Conservation (phyloP, 129 eudicot species). For the Apium graveolens region DNA sequence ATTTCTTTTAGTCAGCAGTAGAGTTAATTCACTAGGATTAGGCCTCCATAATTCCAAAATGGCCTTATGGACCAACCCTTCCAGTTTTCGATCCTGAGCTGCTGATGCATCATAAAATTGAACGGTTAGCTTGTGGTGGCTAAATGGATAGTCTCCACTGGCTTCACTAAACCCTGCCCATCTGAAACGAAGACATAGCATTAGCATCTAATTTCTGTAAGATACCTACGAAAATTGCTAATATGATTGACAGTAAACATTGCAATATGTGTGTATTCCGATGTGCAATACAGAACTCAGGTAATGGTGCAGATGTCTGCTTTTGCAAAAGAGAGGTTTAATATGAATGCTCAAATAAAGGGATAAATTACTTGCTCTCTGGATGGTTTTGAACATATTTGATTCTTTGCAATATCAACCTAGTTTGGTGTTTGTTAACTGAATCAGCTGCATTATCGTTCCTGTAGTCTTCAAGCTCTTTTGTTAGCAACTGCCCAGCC, state of each 20-base stretch:
- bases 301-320: background rate
- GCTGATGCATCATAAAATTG: conserved; percentile 91
- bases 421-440: conserved; percentile 88
- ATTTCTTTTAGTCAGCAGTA: conserved; percentile 55
- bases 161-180: conserved; percentile 96
- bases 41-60: conserved; percentile 95
- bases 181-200: conserved; percentile 32
- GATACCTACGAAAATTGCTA: background rate
- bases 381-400: conserved; percentile 69
- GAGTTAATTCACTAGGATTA: conserved; percentile 74
- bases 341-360: background rate
- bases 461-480: conserved; percentile 94
- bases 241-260: background rate
- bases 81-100: conserved; percentile 95
- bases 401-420: conserved; percentile 79
- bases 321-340: background rate
- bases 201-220: background rate
- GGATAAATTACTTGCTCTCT: conserved; percentile 49
- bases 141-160: conserved; percentile 93
- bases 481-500: conserved; percentile 84
- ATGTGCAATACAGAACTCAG: background rate
- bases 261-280: background rate
- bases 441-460: conserved; percentile 69
- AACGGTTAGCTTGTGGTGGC: conserved; percentile 96
- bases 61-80: conserved; percentile 94